A percentile compares a stretch with the other conserved stretches of the same genome.
Conservation (phyloP, 495 filamentous ascomycete genomes). For the Neurospora discreta region DNA sequence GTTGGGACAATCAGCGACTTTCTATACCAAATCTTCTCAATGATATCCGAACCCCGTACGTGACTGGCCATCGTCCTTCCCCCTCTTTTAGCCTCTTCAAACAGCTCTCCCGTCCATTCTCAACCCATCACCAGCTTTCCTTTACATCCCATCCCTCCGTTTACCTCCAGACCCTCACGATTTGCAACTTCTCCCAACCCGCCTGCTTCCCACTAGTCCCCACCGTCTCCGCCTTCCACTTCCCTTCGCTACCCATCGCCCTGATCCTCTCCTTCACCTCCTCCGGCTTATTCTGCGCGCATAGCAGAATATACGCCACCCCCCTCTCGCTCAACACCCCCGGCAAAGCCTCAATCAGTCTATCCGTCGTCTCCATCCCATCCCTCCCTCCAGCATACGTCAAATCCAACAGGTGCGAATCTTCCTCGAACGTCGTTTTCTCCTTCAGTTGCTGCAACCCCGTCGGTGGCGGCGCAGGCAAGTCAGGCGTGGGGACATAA, state of each 20-base stretch:
- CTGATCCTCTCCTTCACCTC: slow-evolving; percentile 57
- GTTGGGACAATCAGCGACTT: not conserved
- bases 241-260: slow-evolving; percentile 27
- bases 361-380: slow-evolving; percentile 86
- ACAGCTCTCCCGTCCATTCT: not conserved
- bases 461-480: slow-evolving; percentile 36
- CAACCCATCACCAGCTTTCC: not conserved
- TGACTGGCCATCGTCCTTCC: not conserved
- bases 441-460: not conserved
- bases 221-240: slow-evolving; percentile 69
- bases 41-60: not conserved
- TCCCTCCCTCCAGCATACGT: slow-evolving; percentile 81
- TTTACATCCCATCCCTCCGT: not conserved
- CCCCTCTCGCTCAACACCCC: slow-evolving; percentile 52
- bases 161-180: slow-evolving; percentile 64
- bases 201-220: slow-evolving; percentile 72
- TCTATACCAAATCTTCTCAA: not conserved
- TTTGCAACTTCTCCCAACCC: slow-evolving; percentile 84
- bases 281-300: slow-evolving; percentile 73
- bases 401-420: slow-evolving; percentile 71
- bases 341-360: slow-evolving; percentile 58
- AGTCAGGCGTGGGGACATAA: slow-evolving; percentile 75
- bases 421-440: slow-evolving; percentile 44
- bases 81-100: not conserved
- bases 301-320: slow-evolving; percentile 81